Evolutionary conservation across 2,329 filamentous ascomycete genomes (phyloP), one percentile per base, ranked within the genome.

Genomic region (Shiraia bambusicola): DNA sequence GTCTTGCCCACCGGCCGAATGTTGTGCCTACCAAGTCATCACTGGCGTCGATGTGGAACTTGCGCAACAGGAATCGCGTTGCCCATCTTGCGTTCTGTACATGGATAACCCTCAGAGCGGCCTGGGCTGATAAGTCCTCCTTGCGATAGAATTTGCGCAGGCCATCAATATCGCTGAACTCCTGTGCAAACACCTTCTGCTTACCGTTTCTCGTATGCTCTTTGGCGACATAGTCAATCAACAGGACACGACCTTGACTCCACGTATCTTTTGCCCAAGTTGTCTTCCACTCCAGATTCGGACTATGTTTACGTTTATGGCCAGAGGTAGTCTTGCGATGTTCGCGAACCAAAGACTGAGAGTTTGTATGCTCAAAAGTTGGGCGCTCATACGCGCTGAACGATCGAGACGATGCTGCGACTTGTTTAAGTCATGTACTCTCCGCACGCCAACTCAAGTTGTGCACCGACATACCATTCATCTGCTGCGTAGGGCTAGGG

Each of bases 71-170:
- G 46, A 72, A 79, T 2, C 62, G 61, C 25, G 69, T 72, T 0
- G 76, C 76, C 75, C 76, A 78, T 6, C 62, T 61, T 6, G 76
- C 76, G 46, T 79, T 79, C 54, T 80, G 77, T 3, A 79, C 73
- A 46, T 80, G 77, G 2, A 69, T 68, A n/a, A 71, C 63, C 6
- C 69, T 50, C 19, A 71, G 54, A 10, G 66, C 64, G 25, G 69
- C 63, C 41, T 67, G 60, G 13, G 60, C 50, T 3, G 63, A 59
- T 33, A 67, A 53, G 11, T 66, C 54, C 16, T 61, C 56, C 35
- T 69, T 66, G 12, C 47, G 58, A 48, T 77, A 78, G 46, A 75
- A 72, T 17, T 59, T 65, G n/a, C 69, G 61, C 35, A 79, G 56
- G 12, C 62, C 67, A 33, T 72, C 59, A 13, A 78, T 53, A 29